A percentile compares a stretch with the other conserved stretches of the same genome.
Evolutionary conservation across 495 filamentous ascomycete species (phyloP).

Genomic region (Immersiella caudata): DNA sequence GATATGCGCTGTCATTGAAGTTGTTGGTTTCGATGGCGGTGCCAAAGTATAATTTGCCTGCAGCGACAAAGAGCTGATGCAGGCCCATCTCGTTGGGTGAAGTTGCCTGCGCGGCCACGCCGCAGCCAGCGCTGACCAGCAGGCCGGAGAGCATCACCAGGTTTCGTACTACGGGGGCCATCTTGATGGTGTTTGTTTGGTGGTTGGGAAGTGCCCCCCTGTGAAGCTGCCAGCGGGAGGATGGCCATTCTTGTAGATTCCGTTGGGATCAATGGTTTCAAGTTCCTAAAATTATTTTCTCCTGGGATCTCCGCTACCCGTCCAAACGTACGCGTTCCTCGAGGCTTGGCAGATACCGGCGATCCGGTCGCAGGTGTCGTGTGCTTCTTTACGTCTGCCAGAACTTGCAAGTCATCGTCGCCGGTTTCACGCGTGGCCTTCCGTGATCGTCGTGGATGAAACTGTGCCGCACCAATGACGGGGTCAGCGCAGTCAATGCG

Average conservation of each 20-base stretch:
- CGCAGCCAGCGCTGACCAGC: not conserved
- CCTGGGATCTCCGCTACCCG: not conserved
- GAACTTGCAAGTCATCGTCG: not conserved
- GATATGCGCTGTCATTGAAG: slow-evolving; percentile 53
- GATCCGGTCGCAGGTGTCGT: not conserved
- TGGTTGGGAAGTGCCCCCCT: not conserved
- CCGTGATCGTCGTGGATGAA: not conserved
- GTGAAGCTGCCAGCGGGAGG: not conserved
- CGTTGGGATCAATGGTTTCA: not conserved
- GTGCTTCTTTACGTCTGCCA: not conserved
- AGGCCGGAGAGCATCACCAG: slow-evolving; percentile 1
- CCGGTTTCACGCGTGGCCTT: not conserved
- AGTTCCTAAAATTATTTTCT: not conserved
- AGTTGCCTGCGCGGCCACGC: not conserved
- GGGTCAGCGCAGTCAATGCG: not conserved
- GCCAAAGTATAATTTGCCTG: slow-evolving; percentile 38
- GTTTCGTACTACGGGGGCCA: not conserved
- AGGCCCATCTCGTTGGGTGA: slow-evolving; percentile 19
- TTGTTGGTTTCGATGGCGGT: slow-evolving; percentile 36
- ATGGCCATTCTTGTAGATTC: not conserved
- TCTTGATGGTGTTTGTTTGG: not conserved
- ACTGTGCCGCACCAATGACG: not conserved
- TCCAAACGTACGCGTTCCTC: not conserved
- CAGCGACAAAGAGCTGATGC: slow-evolving; percentile 31
- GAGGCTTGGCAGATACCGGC: not conserved